Evolutionary conservation across 306 rosid genomes (phyloP).

Genomic region (Castanea crenata): DNA sequence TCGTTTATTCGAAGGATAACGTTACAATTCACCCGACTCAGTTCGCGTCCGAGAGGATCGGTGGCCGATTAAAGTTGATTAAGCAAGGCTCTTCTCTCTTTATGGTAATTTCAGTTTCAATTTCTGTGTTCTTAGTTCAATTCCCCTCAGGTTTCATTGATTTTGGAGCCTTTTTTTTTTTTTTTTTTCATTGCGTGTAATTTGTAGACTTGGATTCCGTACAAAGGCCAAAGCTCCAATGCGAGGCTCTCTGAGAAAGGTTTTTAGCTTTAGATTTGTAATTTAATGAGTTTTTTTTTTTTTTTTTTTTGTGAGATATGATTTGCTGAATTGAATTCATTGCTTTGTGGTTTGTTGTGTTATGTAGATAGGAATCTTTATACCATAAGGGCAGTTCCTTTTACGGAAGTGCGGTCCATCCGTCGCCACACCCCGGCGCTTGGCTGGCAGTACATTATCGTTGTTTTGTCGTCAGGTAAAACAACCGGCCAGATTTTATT

Average conservation of each 20-base stretch:
- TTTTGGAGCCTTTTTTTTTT: not conserved
- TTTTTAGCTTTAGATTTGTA: conserved; percentile 25
- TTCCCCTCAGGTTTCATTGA: not conserved
- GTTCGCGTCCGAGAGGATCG: conserved; percentile 75
- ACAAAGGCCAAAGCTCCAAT: conserved; percentile 65
- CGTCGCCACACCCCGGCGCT: conserved; percentile 87
- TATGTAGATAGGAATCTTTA: conserved; percentile 77
- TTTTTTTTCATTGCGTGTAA: not conserved
- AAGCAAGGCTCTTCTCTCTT: conserved; percentile 75
- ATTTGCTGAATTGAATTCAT: conserved; percentile 12
- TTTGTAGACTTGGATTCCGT: conserved; percentile 84
- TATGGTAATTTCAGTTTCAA: conserved; percentile 43
- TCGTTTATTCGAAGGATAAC: conserved; percentile 74
- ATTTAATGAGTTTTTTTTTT: not conserved
- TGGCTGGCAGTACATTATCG: conserved; percentile 91
- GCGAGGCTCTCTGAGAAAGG: conserved; percentile 79
- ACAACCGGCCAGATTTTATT: not conserved
- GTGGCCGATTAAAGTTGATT: conserved; percentile 80
- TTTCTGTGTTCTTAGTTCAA: not conserved
- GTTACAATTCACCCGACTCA: conserved; percentile 97
- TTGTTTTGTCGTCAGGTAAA: conserved; percentile 83
- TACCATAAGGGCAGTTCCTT: conserved; percentile 75
- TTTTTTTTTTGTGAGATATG: not conserved
- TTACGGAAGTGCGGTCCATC: conserved; percentile 84
- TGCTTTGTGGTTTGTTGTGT: conserved; percentile 28